phyloP scores from a whole-genome alignment of 2,329 filamentous ascomycete species.

The Samsoniella hepiali region DNA sequence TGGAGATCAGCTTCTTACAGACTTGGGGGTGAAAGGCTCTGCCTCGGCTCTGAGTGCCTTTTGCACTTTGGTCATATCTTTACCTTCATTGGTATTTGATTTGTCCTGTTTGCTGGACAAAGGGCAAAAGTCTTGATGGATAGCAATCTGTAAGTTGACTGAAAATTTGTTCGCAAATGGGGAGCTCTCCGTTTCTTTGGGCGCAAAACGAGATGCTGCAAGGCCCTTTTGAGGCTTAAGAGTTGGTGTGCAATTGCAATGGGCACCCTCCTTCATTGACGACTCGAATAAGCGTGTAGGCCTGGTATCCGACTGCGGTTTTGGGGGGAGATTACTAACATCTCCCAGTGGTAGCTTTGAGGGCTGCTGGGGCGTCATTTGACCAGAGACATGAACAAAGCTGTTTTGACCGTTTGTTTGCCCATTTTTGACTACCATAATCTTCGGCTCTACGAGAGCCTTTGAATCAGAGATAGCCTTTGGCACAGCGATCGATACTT shows the following conservation, averaged over 20 bases:
- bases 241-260: slow-evolving; percentile 10
- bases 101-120: background rate
- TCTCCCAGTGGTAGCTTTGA: background rate
- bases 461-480: too few relatives aligned
- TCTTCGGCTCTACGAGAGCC: too few relatives aligned
- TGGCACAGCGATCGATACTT: background rate
- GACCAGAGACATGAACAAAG: background rate
- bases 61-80: background rate
- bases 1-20: background rate
- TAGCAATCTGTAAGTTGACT: background rate
- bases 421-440: background rate
- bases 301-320: too few relatives aligned
- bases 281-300: too few relatives aligned
- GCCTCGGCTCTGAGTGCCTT: background rate
- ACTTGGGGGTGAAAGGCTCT: slow-evolving; percentile 2
- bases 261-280: too few relatives aligned
- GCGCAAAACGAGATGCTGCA: slow-evolving; percentile 10
- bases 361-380: background rate
- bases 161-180: background rate
- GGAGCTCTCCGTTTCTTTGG: background rate
- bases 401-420: background rate
- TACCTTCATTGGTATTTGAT: background rate
- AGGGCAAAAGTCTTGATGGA: slow-evolving; percentile 10
- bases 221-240: slow-evolving; percentile 1
- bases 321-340: background rate